Evolutionary conservation across 805 yeast genomes (phyloP), one percentile per base, ranked within the genome.

Genomic region (Yarrowia alimentaria): DNA sequence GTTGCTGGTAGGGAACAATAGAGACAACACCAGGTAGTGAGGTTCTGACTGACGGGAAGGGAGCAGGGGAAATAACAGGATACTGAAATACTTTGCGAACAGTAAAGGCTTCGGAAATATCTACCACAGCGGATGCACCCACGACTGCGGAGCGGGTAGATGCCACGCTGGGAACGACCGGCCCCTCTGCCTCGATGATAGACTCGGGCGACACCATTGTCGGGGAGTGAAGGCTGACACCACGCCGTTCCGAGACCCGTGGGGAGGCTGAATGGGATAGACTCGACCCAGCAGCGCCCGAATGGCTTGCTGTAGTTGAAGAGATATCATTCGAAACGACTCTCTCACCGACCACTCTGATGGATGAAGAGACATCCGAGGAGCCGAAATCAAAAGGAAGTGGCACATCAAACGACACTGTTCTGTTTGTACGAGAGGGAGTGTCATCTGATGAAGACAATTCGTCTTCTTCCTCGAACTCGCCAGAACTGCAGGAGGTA

Each of bases 171-270:
- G 12, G 12, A 29, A 35, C 7, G 5, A 16, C 21, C 7, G 22
- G 21, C 4, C 13, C 16, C 12, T 6, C 11, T 6, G 6, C 40
- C 3, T 17, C 42, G 6, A 6, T 21, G 1, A 24, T 30, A 8
- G 42, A 35, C 30, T 35, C 42, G 21, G 42, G 30, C 12, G 42
- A 35, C 4, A 17, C 42, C 42, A 35, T 24, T 3, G 42, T 6
- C 3, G 42, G 42, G 12, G 42, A 35, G 19, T 35, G 24, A 3
- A 35, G 42, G 16, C 30, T 24, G 16, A 24, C n/a, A 9, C 42
- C 30, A 8, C 42, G 29, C 6, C 14, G 30, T 11, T 30, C n/a
- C n/a, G n/a, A n/a, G n/a, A n/a, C n/a, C n/a, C n/a, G n/a, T n/a
- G n/a, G n/a, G n/a, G n/a, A 12, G 42, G 42, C 12, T 14, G 30